Percentiles rank a stretch among this genome's conserved stretches.
Evolutionary conservation across 805 yeast species (phyloP).

Genomic region (Saccharomycopsis capsularis): DNA sequence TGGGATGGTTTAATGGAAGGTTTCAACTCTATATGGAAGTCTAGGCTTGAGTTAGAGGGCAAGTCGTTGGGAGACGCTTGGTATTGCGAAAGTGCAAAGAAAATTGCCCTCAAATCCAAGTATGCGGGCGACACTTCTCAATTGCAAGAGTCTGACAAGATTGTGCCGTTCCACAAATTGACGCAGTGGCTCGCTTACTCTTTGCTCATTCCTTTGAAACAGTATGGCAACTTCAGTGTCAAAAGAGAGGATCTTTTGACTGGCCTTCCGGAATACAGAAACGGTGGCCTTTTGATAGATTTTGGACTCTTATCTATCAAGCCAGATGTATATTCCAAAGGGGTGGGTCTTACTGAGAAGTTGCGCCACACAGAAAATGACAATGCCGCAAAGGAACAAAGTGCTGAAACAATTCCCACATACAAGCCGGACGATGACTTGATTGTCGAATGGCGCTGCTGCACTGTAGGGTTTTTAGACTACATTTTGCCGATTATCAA

Average conservation of each 20-base stretch:
- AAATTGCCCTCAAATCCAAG: constrained; percentile 30
- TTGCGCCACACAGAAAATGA: constrained; percentile 21
- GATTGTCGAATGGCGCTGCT: constrained; percentile 63
- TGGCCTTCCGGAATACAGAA: constrained; percentile 56
- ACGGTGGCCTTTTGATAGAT: constrained; percentile 59
- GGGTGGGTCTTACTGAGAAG: constrained; percentile 31
- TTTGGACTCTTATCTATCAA: constrained; percentile 44
- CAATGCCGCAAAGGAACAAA: constrained; percentile 17
- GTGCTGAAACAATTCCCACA: constrained; percentile 36
- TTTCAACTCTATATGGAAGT: constrained; percentile 51
- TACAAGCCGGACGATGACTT: constrained; percentile 50
- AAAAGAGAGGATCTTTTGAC: constrained; percentile 39
- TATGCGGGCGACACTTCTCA: constrained; percentile 20
- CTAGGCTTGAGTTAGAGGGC: constrained; percentile 45
- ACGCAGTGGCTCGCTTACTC: constrained; percentile 67
- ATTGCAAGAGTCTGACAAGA: constrained; percentile 30
- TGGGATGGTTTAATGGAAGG: constrained; percentile 56
- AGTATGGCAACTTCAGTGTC: constrained; percentile 36
- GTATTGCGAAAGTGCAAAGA: constrained; percentile 27
- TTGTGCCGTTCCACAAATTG: constrained; percentile 58
- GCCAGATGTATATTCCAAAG: constrained; percentile 32
- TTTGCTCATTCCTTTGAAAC: constrained; percentile 43
- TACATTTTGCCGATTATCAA: constrained; percentile 46
- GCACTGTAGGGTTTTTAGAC: constrained; percentile 52
- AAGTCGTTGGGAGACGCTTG: constrained; percentile 57